Conservation (phyloP, 73 alveolate species). For the Stentor roeselii region DNA sequence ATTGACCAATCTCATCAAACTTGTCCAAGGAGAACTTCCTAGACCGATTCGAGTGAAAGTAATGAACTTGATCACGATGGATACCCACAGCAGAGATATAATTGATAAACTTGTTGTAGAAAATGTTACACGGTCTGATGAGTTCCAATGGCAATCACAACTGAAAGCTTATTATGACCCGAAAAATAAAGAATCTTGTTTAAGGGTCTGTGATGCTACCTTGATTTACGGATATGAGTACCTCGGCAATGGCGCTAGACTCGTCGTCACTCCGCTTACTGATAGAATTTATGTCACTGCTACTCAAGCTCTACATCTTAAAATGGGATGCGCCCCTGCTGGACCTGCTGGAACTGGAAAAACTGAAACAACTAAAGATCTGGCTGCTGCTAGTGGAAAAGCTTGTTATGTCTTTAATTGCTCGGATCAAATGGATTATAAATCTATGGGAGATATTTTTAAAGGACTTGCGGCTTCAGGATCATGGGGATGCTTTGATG, state of each 20-base stretch:
- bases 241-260: slow-evolving; percentile 99
- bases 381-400: slow-evolving; percentile 99
- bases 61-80: slow-evolving; percentile 99
- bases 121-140: slow-evolving; percentile 92
- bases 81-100: slow-evolving; percentile 99
- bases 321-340: slow-evolving; percentile 99
- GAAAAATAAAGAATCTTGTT: slow-evolving; percentile 75
- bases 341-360: slow-evolving; percentile 99
- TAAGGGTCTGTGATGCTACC: slow-evolving; percentile 94
- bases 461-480: slow-evolving; percentile 99
- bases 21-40: slow-evolving; percentile 92
- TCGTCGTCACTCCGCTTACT: slow-evolving; percentile 99
- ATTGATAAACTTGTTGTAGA: slow-evolving; percentile 87
- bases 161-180: slow-evolving; percentile 95
- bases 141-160: slow-evolving; percentile 99
- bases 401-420: slow-evolving; percentile 99
- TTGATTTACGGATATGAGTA: slow-evolving; percentile 98
- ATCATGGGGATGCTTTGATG: slow-evolving; percentile 99
- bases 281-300: slow-evolving; percentile 99
- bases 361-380: slow-evolving; percentile 99
- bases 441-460: slow-evolving; percentile 99
- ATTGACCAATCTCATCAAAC: slow-evolving; percentile 84
- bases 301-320: slow-evolving; percentile 99
- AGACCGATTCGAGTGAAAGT: slow-evolving; percentile 91
- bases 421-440: slow-evolving; percentile 99